Base-by-base conservation (phyloP, 352 stramenopile species). In the Globisporangium barbulae region DNA sequence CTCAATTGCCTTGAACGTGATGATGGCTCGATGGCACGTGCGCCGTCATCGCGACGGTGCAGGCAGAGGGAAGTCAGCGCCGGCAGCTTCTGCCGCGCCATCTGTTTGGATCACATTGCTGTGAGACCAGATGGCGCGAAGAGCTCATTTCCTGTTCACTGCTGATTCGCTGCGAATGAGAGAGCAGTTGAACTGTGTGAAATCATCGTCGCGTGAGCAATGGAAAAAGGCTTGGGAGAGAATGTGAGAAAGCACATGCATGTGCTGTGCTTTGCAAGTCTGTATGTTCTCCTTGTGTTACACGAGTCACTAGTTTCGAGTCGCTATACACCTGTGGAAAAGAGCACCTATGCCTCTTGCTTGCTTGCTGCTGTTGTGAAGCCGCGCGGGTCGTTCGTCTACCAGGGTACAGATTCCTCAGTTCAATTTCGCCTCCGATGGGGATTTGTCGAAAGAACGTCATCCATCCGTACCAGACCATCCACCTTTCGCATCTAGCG, bases 401-500 rank as follows among this genome's bases (percentile, higher is more conserved):
- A 22, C 28, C 41, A 61, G 58, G 53, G 50, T 71, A 57, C 72
- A 70, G 67, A 83, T 78, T 73, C 59, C 68, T 90, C 79, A 68
- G 81, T 77, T 89, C 81, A 21, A 85, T 85, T 86, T 87, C 81
- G 76, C 77, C 83, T 83, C 78, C 70, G 39, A 49, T 64, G 66
- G 58, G 71, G 78, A 89, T 90, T 90, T 90, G 53, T 72, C 74
- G 76, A 90, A 87, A 85, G 78, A 89, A 70, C 81, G 79, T 90
- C 81, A 89, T 87, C 76, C 78, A 79, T 89, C 79, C 41, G 63
- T 49, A 39, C 55, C 63, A 68, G 63, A 68, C 63, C 63, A 53
- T 64, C 47, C 54, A 33, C 47, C 35, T 37, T 10, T 55, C 28
- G 63, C 63, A 59, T 68, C 54, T 12, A 47, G 45, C 37, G 17